Conservation (phyloP, 352 stramenopile genomes). For the Globisporangium iwayamae region DNA sequence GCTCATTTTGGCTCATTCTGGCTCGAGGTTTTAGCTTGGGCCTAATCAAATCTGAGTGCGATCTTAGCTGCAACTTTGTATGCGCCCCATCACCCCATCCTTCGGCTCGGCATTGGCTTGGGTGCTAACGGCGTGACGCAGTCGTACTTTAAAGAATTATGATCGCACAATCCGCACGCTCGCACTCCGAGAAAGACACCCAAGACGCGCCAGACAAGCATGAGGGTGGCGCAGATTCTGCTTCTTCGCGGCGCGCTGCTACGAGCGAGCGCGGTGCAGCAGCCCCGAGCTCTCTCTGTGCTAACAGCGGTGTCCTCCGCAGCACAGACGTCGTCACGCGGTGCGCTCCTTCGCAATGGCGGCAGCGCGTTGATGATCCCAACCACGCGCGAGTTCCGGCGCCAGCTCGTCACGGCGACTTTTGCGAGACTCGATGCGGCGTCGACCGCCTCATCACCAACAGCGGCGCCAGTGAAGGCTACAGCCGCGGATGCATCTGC, state of each 20-base stretch:
- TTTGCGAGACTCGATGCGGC: slow-evolving; percentile 4
- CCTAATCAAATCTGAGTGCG: too few species aligned
- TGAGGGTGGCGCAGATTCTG: slow-evolving; percentile 11
- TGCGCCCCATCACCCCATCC: too few species aligned
- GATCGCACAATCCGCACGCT: too few species aligned
- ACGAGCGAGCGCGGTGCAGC: not conserved
- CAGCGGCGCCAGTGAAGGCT: not conserved
- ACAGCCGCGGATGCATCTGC: not conserved
- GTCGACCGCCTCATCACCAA: not conserved
- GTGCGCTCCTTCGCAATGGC: not conserved
- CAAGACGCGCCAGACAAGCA: not conserved
- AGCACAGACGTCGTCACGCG: not conserved
- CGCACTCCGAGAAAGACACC: too few species aligned
- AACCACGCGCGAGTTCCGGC: slow-evolving; percentile 1
- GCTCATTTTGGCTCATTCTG: too few species aligned
- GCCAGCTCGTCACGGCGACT: slow-evolving; percentile 3
- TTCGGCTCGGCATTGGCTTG: too few species aligned
- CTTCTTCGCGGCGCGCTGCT: slow-evolving; percentile 6
- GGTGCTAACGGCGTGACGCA: too few species aligned
- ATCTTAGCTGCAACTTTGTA: too few species aligned
- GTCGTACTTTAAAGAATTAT: too few species aligned
- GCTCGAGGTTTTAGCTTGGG: too few species aligned
- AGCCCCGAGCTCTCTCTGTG: not conserved
- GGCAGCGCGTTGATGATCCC: slow-evolving; percentile 1
- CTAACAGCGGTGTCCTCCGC: not conserved